A percentile compares a stretch with the other conserved stretches of the same genome.
Conservation (phyloP, 495 filamentous ascomycete genomes). For the Neurospora africana region DNA sequence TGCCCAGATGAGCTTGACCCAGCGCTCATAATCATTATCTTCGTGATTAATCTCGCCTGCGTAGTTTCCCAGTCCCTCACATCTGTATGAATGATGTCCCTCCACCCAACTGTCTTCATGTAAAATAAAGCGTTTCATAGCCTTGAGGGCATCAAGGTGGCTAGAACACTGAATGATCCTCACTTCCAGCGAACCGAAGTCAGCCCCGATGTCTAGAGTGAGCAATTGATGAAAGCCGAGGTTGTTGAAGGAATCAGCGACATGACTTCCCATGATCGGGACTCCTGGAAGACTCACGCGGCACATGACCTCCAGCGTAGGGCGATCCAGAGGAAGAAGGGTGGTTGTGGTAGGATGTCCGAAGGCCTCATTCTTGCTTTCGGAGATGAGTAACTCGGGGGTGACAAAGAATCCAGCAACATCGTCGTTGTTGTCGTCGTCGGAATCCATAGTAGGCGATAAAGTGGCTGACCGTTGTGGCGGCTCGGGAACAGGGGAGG, state of each 20-base stretch:
- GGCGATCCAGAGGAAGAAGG: background rate
- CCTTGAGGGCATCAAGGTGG: background rate
- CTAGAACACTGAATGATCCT: background rate
- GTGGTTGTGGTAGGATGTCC: background rate
- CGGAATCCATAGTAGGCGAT: background rate
- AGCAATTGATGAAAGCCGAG: too few relatives aligned
- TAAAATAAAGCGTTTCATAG: too few relatives aligned
- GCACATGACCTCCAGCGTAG: background rate
- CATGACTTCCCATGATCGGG: background rate
- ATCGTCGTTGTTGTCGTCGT: rapidly evolving
- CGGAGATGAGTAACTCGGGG: background rate
- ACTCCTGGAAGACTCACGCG: background rate
- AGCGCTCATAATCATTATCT: background rate
- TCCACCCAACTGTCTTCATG: too few relatives aligned
- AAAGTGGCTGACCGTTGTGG: background rate
- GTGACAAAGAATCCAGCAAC: background rate
- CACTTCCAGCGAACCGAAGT: background rate
- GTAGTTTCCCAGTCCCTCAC: background rate
- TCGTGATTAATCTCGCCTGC: background rate
- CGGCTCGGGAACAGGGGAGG: background rate
- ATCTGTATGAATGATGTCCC: too few relatives aligned
- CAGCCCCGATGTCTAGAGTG: too few relatives aligned
- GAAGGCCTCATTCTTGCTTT: background rate
- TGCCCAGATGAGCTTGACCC: background rate
- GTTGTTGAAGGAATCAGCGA: rapidly evolving